Base-by-base conservation (phyloP, 2,329 filamentous ascomycete species). In the Aspergillus sp. region DNA sequence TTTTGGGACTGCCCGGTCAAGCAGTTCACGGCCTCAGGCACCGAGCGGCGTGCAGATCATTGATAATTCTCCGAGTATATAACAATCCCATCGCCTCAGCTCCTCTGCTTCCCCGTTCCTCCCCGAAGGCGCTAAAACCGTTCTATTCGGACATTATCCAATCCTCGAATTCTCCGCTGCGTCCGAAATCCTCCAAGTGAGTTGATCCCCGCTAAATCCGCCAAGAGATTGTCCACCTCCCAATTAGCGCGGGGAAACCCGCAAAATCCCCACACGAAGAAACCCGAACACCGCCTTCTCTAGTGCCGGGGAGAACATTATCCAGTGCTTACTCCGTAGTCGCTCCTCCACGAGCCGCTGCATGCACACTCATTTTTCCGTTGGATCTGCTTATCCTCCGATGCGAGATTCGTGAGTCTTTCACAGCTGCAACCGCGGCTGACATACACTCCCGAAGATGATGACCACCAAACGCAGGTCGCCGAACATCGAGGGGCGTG, bases 391-490 rank as follows among this genome's bases (percentile, higher is more conserved):
- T 30, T 44, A 40, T 26, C 9, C 40, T 51, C 40, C 38, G 8
- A 48, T 49, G 40, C 26, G 32, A 40, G 22, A 20, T 40, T 36
- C 35, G 24, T 38, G 36, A 47, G 40, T 1, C 17, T 35, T 6
- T 33, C 14, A 11, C 35, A 24, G 38, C 36, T 56, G 49, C 49
- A 22, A 55, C 40, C 52, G 52, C 47, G 52, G 45, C 42, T 59
- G 59, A 58, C 55, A 53, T 53, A 50, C 6, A 49, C 24, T 52
- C 55, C 13, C 44, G 53, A 57, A 54, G 42, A 58, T 62, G 57
- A 49, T 60, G 40, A 52, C 60, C 30, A 45, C 60, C 33, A 69
- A 69, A 49, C 67, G 66, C 56, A 67, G 64, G 54, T 55, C 58
- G 19, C 59, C 60, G 45, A 52, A 58, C 16, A 47, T 60, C n/a